Evolutionary conservation across 495 filamentous ascomycete species (phyloP), one percentile per base, ranked within the genome.

Genomic region (Xylaria intraflava): DNA sequence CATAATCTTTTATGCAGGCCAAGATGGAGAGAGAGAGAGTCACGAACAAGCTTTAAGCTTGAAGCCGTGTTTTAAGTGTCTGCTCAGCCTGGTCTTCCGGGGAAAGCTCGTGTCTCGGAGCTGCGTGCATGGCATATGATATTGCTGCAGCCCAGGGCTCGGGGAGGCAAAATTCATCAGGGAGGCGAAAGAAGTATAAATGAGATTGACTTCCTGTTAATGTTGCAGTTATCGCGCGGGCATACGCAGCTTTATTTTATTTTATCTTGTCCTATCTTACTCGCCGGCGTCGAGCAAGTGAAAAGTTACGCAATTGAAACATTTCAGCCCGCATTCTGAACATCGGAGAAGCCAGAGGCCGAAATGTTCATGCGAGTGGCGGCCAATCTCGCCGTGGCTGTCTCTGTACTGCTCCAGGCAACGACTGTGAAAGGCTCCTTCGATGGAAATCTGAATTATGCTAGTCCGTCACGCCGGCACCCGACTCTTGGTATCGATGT

Each of bases 391-490:
- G 44, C n/a, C 10, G 44, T 22, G 6, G 41, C 12, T 10, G 35
- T 20, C 17, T 22, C 36, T 12, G 7, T 41, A 10, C 10, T 54
- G 3, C 19, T 54, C n/a, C 43, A 48, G n/a, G 51, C 42, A 6
- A 36, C 43, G 2, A 11, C 40, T 9, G 58, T 51, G 6, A 57
- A 47, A 6, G 65, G 61, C 14, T 39, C 51, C 6, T 66, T 72
- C 45, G 56, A 65, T 6, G 62, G 64, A 8, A 86, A 85, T 61
- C 56, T 85, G 31, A 85, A 84, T 58, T 84, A 83, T 59, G 70
- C 66, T 40, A 79, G 74, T 53, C 83, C 83, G 3, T 85, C 83
- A 1, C 67, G 70, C 30, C 72, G 79, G 41, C 80, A 84, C 46
- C 69, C 77, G 0, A 67, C 68, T 33, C 70, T 86, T 29, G 83